Percentiles rank a stretch among this genome's conserved stretches.
phyloP scores from a whole-genome alignment of 805 yeast species.

The Schizosaccharomyces octosporus region DNA sequence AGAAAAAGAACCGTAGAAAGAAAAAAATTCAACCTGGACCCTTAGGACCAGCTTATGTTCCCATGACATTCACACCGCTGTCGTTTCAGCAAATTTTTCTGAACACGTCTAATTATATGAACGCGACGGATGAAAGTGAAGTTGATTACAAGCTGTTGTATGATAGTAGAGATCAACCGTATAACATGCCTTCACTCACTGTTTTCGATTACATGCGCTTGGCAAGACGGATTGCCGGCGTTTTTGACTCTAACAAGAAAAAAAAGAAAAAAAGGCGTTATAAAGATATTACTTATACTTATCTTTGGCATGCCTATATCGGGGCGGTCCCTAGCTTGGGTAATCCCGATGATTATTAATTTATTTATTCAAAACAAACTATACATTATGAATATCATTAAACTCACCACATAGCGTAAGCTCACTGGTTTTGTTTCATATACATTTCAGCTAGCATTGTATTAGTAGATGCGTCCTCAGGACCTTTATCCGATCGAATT shows the following conservation, averaged over 20 bases:
- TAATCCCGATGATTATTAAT: not conserved
- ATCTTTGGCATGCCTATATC: not conserved
- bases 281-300: not conserved
- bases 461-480: slow-evolving; percentile 69
- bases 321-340: not conserved
- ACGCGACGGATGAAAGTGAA: slow-evolving; percentile 13
- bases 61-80: slow-evolving; percentile 50
- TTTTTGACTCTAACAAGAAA: not conserved
- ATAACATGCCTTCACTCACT: slow-evolving; percentile 27
- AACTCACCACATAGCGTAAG: too few species aligned
- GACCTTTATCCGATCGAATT: slow-evolving; percentile 60
- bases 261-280: not conserved
- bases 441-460: slow-evolving; percentile 69
- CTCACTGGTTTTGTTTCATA: slow-evolving; percentile 28
- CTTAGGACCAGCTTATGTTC: slow-evolving; percentile 53
- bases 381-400: too few species aligned
- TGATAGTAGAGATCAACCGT: slow-evolving; percentile 36
- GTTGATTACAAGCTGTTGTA: slow-evolving; percentile 26
- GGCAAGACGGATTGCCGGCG: slow-evolving; percentile 12
- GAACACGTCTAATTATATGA: slow-evolving; percentile 30
- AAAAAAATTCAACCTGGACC: slow-evolving; percentile 12
- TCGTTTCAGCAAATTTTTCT: slow-evolving; percentile 49
- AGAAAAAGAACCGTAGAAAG: slow-evolving; percentile 11
- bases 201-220: slow-evolving; percentile 39
- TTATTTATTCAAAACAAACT: not conserved